Evolutionary conservation across 192 early-diverging fungal genomes (phyloP), one percentile per base, ranked within the genome.

Genomic region (Backusella australiensis): DNA sequence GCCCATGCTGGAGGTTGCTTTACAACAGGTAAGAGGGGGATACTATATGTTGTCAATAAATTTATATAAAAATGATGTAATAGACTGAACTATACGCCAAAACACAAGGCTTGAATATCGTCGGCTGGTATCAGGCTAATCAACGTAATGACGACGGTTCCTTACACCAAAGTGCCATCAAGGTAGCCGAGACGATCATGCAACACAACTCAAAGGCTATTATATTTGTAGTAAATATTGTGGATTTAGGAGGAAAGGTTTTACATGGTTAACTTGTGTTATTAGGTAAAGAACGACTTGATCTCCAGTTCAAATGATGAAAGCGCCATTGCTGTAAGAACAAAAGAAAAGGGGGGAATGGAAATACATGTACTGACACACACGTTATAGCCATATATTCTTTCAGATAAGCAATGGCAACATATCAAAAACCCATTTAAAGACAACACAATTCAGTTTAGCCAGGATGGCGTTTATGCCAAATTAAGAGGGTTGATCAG

Each of bases 1-100:
- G 0, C 93, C 95, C 65, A 93, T 95, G 90, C 85, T 94, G 12
- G 94, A 96, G 80, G 86, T 93, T 6, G 94, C 95, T 34, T 81
- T 96, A 73, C 91, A 95, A 69, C 94, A 95, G 87, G 93, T 91
- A 84, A 32, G 32, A 32, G 32, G 32, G 32, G 32, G 3, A 32
- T 32, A 32, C 32, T 32, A 32, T 32, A 32, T 32, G 32, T 32
- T 32, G 32, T 32, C 32, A 32, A 32, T 32, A 32, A 3, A 32
- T n/a, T 34, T 73, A 63, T 39, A 49, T 68, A 66, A 52, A 52
- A 52, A 4, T 0, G 15, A 42, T n/a, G 46, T 11, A 41, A 17
- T 68, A 93, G 91, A 83, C 86, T 34, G 87, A 92, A 8, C 41
- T 90, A n/a, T 86, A 90, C 71, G 85, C 86, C 65, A 75, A 82